Conservation (phyloP, 2,329 filamentous ascomycete species). For the Claviceps lovelessii region DNA sequence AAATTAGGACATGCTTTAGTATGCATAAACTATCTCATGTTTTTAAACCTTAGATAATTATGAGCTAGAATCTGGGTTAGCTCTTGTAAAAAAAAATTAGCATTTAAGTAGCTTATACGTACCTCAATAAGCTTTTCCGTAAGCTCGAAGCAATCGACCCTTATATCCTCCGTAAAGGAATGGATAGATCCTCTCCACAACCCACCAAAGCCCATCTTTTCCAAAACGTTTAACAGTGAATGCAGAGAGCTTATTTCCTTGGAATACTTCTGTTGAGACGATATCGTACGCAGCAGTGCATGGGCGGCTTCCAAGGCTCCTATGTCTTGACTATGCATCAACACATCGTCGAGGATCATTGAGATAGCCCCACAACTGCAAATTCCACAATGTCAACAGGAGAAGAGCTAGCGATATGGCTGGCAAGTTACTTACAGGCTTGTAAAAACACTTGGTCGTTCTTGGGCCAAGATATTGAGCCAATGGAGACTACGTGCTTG, state of each 20-base stretch:
- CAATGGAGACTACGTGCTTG: conserved; percentile 45
- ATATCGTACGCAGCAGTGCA: conserved; percentile 42
- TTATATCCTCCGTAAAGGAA: conserved; percentile 32
- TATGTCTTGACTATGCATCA: conserved; percentile 49
- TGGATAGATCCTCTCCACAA: conserved; percentile 45
- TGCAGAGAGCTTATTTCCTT: conserved; percentile 32
- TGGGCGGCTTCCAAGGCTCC: conserved; percentile 47
- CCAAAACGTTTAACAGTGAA: conserved; percentile 37
- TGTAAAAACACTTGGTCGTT: conserved; percentile 40
- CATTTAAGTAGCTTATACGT: conserved; percentile 8
- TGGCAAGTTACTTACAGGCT: conserved; percentile 39
- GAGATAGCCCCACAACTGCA: conserved; percentile 41
- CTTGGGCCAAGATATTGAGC: conserved; percentile 42
- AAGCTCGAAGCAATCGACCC: conserved; percentile 36
- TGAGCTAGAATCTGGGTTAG: conserved; percentile 4
- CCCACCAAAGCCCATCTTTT: conserved; percentile 48
- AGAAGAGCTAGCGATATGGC: too few species aligned
- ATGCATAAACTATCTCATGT: not conserved
- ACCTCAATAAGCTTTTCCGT: conserved; percentile 50
- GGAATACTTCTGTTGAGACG: conserved; percentile 37
- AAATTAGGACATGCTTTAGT: too few species aligned
- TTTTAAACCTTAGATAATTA: conserved; percentile 2
- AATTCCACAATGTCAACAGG: conserved; percentile 6
- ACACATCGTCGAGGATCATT: conserved; percentile 44
- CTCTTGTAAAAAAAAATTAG: not conserved